Percentiles rank a stretch among this genome's conserved stretches.
These are phyloP conservation scores for Agrocybe praecox DNA, from an alignment of 768 basidiomycete species.

Conservation along the genomic window DNA sequence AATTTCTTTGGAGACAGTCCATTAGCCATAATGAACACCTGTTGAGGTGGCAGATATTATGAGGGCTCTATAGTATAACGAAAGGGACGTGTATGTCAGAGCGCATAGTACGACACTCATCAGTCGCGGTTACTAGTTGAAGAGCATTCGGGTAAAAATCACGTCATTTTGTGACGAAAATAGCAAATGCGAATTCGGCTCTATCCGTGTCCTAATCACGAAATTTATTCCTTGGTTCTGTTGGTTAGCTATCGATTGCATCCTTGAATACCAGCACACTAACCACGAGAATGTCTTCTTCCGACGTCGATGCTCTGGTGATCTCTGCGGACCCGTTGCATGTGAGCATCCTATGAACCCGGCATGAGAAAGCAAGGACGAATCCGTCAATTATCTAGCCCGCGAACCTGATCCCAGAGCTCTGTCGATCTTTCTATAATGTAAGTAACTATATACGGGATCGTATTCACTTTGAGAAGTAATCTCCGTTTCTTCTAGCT, in stretches of 20 bases:
- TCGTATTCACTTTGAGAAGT: not conserved
- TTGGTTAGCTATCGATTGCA: not conserved
- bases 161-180: slow-evolving; percentile 7
- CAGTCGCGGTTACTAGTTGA: not conserved
- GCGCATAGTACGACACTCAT: too few species aligned
- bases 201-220: slow-evolving; percentile 3
- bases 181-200: not conserved
- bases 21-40: not conserved
- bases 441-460: slow-evolving; percentile 17
- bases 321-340: slow-evolving; percentile 63
- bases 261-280: not conserved
- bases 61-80: too few species aligned
- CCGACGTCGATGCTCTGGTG: slow-evolving; percentile 51
- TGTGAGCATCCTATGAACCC: slow-evolving; percentile 35
- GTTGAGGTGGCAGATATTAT: too few species aligned
- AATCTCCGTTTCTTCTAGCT: slow-evolving; percentile 37
- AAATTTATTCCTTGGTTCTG: slow-evolving; percentile 5
- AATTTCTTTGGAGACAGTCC: not conserved
- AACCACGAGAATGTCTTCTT: slow-evolving; percentile 20
- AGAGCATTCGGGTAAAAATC: not conserved
- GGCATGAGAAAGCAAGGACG: not conserved
- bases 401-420: slow-evolving; percentile 88
- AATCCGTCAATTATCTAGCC: slow-evolving; percentile 49
- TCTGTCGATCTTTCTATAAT: slow-evolving; percentile 82
- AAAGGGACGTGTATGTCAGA: not conserved